Percentiles rank a stretch among this genome's conserved stretches.
phyloP scores from a whole-genome alignment of 495 filamentous ascomycete genomes.

The Penicillium ucsense region DNA sequence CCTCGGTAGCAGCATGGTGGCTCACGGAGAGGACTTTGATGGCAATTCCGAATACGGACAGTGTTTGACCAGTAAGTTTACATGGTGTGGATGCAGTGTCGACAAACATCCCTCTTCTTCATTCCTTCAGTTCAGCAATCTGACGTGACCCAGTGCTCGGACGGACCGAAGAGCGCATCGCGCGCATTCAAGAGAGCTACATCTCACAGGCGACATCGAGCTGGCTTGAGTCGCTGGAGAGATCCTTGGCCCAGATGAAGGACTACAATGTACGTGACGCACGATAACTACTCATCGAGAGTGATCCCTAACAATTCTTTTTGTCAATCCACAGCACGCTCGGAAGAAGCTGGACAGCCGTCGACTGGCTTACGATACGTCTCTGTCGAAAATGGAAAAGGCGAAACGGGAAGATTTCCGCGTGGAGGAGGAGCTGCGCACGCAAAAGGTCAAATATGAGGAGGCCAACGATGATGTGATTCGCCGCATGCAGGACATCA shows the following conservation, averaged over 20 bases:
- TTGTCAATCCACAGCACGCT: slow-evolving; percentile 24
- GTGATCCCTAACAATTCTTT: neutral
- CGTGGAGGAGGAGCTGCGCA: slow-evolving; percentile 84
- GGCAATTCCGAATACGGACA: slow-evolving; percentile 86
- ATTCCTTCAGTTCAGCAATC: too few species aligned
- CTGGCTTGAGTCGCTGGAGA: slow-evolving; percentile 88
- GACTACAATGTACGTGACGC: slow-evolving; percentile 70
- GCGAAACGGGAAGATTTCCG: slow-evolving; percentile 88
- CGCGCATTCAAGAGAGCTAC: slow-evolving; percentile 78
- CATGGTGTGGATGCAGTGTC: neutral
- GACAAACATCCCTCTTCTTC: slow-evolving; percentile 1
- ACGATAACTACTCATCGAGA: neutral
- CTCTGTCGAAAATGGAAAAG: slow-evolving; percentile 85
- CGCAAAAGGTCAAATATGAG: slow-evolving; percentile 91
- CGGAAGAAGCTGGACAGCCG: slow-evolving; percentile 93
- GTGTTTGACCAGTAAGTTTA: slow-evolving; percentile 62
- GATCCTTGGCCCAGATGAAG: slow-evolving; percentile 90
- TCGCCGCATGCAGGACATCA: slow-evolving; percentile 93
- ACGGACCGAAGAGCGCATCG: slow-evolving; percentile 78
- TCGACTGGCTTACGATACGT: slow-evolving; percentile 85
- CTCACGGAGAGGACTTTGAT: slow-evolving; percentile 91
- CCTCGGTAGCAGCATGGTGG: slow-evolving; percentile 79
- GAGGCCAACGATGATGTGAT: slow-evolving; percentile 90
- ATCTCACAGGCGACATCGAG: slow-evolving; percentile 69
- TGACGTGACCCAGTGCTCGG: slow-evolving; percentile 50